phyloP scores from a whole-genome alignment of 148 eudicot species.

The Simmondsia chinensis region DNA sequence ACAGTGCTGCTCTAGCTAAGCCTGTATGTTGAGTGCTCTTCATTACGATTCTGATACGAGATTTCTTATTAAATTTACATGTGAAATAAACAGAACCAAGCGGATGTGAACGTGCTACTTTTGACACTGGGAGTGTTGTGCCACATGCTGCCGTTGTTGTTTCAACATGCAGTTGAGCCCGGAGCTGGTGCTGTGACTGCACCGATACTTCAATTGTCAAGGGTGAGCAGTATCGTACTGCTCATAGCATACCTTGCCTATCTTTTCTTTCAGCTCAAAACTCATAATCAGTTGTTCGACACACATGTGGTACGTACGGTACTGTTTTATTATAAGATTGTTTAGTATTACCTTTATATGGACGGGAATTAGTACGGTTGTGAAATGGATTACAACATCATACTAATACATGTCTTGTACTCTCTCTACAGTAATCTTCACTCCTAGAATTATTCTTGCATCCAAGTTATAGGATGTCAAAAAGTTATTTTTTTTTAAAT shows the following conservation, averaged over 20 bases:
- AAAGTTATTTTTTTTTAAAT: too few species aligned
- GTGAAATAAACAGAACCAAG: slow-evolving; percentile 55
- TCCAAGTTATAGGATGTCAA: too few species aligned
- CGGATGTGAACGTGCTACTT: slow-evolving; percentile 49
- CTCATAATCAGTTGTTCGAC: slow-evolving; percentile 35
- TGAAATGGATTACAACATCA: too few species aligned
- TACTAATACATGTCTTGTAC: too few species aligned
- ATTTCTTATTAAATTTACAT: too few species aligned
- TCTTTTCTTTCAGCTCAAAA: slow-evolving; percentile 61
- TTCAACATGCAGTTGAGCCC: slow-evolving; percentile 15
- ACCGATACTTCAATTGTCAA: slow-evolving; percentile 47
- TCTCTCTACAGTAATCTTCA: too few species aligned
- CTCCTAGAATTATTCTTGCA: too few species aligned
- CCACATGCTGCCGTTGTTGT: slow-evolving; percentile 47
- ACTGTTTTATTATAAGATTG: neutral
- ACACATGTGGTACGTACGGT: slow-evolving; percentile 31
- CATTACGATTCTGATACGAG: too few species aligned
- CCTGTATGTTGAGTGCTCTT: too few species aligned
- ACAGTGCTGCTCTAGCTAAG: too few species aligned
- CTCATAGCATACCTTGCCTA: slow-evolving; percentile 61
- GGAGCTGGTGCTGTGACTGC: slow-evolving; percentile 4
- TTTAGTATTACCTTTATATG: neutral
- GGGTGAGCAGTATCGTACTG: slow-evolving; percentile 58
- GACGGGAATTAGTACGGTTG: too few species aligned
- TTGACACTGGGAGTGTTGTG: slow-evolving; percentile 56